Percentiles rank a stretch among this genome's conserved stretches.
phyloP scores from a whole-genome alignment of 2,329 filamentous ascomycete genomes.

The Stemphylium lycopersici region DNA sequence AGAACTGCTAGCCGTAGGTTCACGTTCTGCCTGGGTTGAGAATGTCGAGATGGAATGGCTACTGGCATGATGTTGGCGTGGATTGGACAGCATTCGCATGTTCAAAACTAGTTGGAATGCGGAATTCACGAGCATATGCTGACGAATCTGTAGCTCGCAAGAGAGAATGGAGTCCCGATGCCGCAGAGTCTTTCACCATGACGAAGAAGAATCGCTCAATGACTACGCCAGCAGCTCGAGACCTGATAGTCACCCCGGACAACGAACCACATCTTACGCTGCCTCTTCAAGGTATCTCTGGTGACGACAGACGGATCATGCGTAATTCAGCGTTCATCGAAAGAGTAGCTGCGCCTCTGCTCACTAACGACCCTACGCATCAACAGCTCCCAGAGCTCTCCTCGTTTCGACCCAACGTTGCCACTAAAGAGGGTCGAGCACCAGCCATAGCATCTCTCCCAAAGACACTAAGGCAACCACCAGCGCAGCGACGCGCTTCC shows the following conservation, averaged over 20 bases:
- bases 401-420: conserved; percentile 18
- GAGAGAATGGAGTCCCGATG: not conserved
- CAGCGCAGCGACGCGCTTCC: conserved; percentile 3
- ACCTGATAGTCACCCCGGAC: not conserved
- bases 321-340: conserved; percentile 11
- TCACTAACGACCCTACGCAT: not conserved
- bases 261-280: not conserved
- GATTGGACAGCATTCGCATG: not conserved
- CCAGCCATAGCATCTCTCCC: not conserved
- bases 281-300: not conserved
- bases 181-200: conserved; percentile 4
- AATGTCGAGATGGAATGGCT: not conserved
- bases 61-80: no score
- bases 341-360: conserved; percentile 1
- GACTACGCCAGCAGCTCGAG: conserved; percentile 5
- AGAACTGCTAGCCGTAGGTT: conserved; percentile 10
- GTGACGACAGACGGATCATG: conserved; percentile 13
- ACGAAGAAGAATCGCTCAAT: conserved; percentile 21
- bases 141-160: not conserved
- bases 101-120: not conserved
- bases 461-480: not conserved
- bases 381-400: conserved; percentile 13
- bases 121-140: not conserved
- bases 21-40: not conserved
- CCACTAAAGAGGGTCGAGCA: conserved; percentile 3